These are phyloP conservation scores for Starmerella scarabaei DNA, from an alignment of 805 yeast genomes.

Conservation along the genomic window DNA sequence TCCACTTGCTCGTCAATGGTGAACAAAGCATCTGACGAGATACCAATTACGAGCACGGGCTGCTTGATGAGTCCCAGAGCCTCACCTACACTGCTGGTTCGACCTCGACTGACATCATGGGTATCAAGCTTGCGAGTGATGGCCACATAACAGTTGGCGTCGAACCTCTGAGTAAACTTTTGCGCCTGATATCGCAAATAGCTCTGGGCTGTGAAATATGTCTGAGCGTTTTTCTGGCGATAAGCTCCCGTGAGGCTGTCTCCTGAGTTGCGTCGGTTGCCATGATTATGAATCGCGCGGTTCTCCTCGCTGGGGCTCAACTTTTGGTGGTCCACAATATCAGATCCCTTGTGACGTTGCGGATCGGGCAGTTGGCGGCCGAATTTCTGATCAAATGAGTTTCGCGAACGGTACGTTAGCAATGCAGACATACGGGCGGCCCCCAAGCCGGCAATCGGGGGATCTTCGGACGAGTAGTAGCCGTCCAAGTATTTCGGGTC, in stretches of 20 bases:
- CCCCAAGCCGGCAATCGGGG: slow-evolving; percentile 74
- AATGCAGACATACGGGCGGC: slow-evolving; percentile 98
- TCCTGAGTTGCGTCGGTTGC: slow-evolving; percentile 31
- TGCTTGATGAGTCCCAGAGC: slow-evolving; percentile 49
- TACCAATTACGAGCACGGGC: slow-evolving; percentile 79
- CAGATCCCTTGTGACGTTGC: slow-evolving; percentile 27
- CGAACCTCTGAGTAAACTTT: slow-evolving; percentile 79
- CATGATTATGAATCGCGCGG: slow-evolving; percentile 83
- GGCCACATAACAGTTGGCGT: slow-evolving; percentile 92
- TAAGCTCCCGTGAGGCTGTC: slow-evolving; percentile 13
- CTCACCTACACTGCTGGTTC: slow-evolving; percentile 36
- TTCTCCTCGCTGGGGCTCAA: slow-evolving; percentile 40
- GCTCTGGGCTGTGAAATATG: slow-evolving; percentile 86
- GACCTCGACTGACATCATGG: slow-evolving; percentile 79
- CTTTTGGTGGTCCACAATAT: slow-evolving; percentile 21
- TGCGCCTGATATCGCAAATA: slow-evolving; percentile 89
- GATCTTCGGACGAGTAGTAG: slow-evolving; percentile 61
- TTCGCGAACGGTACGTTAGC: slow-evolving; percentile 81
- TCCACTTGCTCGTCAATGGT: slow-evolving; percentile 84
- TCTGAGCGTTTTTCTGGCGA: slow-evolving; percentile 29
- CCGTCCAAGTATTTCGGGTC: slow-evolving; percentile 93
- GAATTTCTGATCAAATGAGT: slow-evolving; percentile 80
- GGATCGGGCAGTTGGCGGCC: slow-evolving; percentile 67
- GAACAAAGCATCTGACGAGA: slow-evolving; percentile 82
- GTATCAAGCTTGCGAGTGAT: slow-evolving; percentile 90